Evolutionary conservation across 345 rosid species (phyloP), one percentile per base, ranked within the genome.

Genomic region (Arabidopsis arenosa): DNA sequence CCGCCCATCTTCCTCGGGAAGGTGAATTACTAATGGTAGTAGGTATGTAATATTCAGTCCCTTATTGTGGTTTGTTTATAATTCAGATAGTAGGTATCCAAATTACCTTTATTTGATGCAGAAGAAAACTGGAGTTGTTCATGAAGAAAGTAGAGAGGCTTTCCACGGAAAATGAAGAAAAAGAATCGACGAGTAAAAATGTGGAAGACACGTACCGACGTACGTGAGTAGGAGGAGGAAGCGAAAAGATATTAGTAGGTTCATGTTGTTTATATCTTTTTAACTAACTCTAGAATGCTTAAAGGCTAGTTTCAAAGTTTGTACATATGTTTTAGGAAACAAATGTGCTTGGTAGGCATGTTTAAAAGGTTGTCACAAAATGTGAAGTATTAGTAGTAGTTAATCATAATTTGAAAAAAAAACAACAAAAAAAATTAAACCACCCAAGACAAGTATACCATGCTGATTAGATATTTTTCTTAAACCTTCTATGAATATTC

Each of bases 1-100:
- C 66, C 75, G 60, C 6, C 54, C 86, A 28, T 68, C 80, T 13
- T 62, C 82, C 9, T 45, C 6, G 0, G 39, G 72, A 61, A 85
- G 63, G 70, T 82, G 76, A 59, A 12, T 51, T 9, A 5, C 9
- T 10, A 18, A 18, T 36, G 9, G 5, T 11, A 36, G 23, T 28
- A 28, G 23, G 44, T 58, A 7, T 35, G 41, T 57, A 12, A 48
- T 48, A 17, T 15, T 7, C 21, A 45, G n/a, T 45, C 21, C 9
- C 40, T 36, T 36, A 36, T 7, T 33, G 36, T 33, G 30, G 36
- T 33, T 33, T 33, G 7, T 33, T 33, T 33, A 33, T 33, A 33
- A 33, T 5, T 33, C 36, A 6, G 36, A 5, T 5, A 33, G 36
- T 33, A 33, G 1, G 0, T 33, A 33, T 33, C 36, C 36, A 5